These are phyloP conservation scores for Beta lomatogona DNA, from an alignment of 179 eudicot species.

Conservation along the genomic window DNA sequence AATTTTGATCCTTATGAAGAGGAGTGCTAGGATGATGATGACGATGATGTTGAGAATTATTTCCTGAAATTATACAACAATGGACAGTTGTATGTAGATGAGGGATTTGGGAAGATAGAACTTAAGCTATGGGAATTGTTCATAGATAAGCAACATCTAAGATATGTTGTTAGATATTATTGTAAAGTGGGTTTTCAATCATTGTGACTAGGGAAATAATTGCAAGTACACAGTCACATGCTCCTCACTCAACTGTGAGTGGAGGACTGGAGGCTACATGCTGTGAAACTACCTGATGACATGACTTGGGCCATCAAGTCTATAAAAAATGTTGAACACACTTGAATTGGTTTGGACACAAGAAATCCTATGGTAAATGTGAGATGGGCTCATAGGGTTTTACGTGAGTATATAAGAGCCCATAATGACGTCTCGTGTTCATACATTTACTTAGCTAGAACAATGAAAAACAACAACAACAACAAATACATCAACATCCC, in stretches of 20 bases:
- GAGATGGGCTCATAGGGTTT: neutral
- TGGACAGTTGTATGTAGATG: neutral
- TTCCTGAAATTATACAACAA: too few relatives aligned
- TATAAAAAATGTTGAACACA: neutral
- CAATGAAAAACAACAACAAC: too few relatives aligned
- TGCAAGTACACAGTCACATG: neutral
- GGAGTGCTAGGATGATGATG: neutral
- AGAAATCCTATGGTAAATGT: neutral
- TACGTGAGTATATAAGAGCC: neutral
- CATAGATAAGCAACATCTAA: neutral
- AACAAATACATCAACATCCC: too few relatives aligned
- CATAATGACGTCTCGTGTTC: neutral
- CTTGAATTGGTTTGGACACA: neutral
- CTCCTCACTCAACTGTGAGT: neutral
- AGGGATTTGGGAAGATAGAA: neutral
- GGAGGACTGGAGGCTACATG: neutral
- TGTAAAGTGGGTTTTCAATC: neutral
- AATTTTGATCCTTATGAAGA: neutral
- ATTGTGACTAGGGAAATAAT: neutral
- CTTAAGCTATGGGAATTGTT: neutral
- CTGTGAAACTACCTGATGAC: neutral
- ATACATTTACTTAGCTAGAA: too few relatives aligned
- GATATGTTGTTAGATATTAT: neutral
- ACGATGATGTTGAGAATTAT: neutral
- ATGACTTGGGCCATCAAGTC: neutral